These are phyloP conservation scores for Silene noctiflora DNA, from an alignment of 179 eudicot species.

Conservation along the genomic window DNA sequence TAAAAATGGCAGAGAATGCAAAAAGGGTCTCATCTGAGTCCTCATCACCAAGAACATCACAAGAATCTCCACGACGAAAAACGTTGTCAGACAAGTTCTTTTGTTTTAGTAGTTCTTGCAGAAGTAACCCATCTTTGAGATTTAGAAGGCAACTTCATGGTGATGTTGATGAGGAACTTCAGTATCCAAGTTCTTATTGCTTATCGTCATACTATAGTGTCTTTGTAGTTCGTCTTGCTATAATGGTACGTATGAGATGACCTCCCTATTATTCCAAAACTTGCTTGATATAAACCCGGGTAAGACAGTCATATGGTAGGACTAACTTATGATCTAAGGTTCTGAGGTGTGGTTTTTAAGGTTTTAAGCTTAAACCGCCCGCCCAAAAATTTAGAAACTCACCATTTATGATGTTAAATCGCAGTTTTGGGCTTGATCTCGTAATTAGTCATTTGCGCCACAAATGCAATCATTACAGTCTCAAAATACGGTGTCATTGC, in stretches of 20 bases:
- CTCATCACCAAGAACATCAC: constrained; percentile 36
- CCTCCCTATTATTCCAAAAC: not conserved
- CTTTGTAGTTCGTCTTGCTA: constrained; percentile 92
- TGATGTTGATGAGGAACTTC: constrained; percentile 74
- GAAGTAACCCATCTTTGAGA: constrained; percentile 33
- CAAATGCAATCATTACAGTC: too few relatives aligned
- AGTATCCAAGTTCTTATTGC: constrained; percentile 54
- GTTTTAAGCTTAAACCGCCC: not conserved
- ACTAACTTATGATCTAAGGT: not conserved
- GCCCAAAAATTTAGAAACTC: not conserved
- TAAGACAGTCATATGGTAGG: not conserved
- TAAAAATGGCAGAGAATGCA: constrained; percentile 32
- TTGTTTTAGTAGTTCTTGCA: constrained; percentile 32
- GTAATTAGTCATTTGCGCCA: too few relatives aligned
- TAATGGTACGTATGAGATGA: constrained; percentile 57
- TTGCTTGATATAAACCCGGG: not conserved
- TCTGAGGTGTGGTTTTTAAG: not conserved
- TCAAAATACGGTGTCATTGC: too few relatives aligned
- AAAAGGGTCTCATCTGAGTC: constrained; percentile 29
- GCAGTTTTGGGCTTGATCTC: not conserved
- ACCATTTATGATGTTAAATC: not conserved
- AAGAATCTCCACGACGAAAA: constrained; percentile 30
- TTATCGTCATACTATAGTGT: constrained; percentile 84
- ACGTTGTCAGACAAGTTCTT: constrained; percentile 22
- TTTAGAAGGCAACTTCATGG: constrained; percentile 42